A percentile compares a stretch with the other conserved stretches of the same genome.
Evolutionary conservation across 1,139 yeast genomes (phyloP).

Genomic region (Nadsonia commutata): DNA sequence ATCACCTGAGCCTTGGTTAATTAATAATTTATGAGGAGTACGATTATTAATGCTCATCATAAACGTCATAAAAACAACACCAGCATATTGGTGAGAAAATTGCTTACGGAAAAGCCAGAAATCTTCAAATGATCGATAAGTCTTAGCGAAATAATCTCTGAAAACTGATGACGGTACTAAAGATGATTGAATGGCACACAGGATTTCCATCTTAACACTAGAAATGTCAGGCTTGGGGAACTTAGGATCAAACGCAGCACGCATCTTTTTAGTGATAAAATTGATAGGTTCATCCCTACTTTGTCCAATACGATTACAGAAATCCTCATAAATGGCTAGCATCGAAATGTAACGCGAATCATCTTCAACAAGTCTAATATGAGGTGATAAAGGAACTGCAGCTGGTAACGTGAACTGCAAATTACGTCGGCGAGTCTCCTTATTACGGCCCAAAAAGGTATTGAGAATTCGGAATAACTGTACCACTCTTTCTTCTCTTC

Average conservation of each 20-base stretch:
- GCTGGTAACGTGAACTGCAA: constrained; percentile 78
- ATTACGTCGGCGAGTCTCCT: constrained; percentile 76
- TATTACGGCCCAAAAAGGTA: constrained; percentile 64
- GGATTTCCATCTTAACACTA: constrained; percentile 78
- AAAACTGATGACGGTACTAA: constrained; percentile 77
- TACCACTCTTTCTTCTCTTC: constrained; percentile 89
- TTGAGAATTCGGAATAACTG: constrained; percentile 83
- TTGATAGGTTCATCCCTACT: constrained; percentile 84
- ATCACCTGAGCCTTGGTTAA: constrained; percentile 69
- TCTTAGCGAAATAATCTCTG: constrained; percentile 48
- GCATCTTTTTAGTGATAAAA: constrained; percentile 69
- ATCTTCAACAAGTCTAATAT: constrained; percentile 81
- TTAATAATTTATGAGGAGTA: constrained; percentile 84
- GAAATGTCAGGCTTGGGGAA: constrained; percentile 84
- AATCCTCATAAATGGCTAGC: constrained; percentile 80
- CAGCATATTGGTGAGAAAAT: constrained; percentile 91
- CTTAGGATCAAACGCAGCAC: constrained; percentile 87
- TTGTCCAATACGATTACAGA: constrained; percentile 58
- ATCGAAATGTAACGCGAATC: constrained; percentile 63
- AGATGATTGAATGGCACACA: constrained; percentile 76
- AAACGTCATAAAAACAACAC: constrained; percentile 82
- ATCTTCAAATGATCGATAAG: constrained; percentile 73
- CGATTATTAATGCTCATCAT: constrained; percentile 91
- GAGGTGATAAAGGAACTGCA: constrained; percentile 91
- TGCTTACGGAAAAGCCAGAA: constrained; percentile 96